Evolutionary conservation across 495 filamentous ascomycete genomes (phyloP).

Genomic region (Penicillium steckii): DNA sequence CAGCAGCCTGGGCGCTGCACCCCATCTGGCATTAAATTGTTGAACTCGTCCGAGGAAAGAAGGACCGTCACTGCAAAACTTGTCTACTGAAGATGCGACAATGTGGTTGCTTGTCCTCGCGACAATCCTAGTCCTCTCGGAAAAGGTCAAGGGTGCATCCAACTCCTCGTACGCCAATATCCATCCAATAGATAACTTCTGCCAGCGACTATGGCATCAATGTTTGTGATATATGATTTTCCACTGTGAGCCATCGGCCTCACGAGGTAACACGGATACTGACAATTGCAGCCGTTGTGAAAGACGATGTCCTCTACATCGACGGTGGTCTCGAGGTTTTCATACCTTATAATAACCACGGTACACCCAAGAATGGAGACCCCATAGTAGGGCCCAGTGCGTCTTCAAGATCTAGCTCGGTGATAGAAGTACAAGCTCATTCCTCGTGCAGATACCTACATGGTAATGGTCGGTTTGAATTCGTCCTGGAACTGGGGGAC

Average conservation of each 20-base stretch:
- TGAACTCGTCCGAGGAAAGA: too few species aligned
- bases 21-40: neutral
- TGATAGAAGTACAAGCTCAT: neutral
- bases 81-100: neutral
- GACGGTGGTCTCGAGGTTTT: slow-evolving; percentile 38
- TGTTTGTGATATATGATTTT: slow-evolving; percentile 15
- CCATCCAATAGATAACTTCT: slow-evolving; percentile 32
- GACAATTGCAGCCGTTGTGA: slow-evolving; percentile 28
- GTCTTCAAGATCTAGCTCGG: slow-evolving; percentile 8
- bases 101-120: neutral
- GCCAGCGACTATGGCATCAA: slow-evolving; percentile 31
- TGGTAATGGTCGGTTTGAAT: slow-evolving; percentile 35
- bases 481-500: slow-evolving; percentile 43
- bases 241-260: neutral
- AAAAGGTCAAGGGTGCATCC: neutral
- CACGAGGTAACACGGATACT: neutral
- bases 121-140: neutral
- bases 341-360: slow-evolving; percentile 10
- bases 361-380: slow-evolving; percentile 1
- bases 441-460: slow-evolving; percentile 28
- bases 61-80: too few species aligned
- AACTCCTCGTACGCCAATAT: slow-evolving; percentile 5
- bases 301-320: slow-evolving; percentile 38
- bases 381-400: slow-evolving; percentile 7
- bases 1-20: neutral